Evolutionary conservation across 106 monocot genomes (phyloP), one percentile per base, ranked within the genome.

Genomic region (Cymbidium sinense): DNA sequence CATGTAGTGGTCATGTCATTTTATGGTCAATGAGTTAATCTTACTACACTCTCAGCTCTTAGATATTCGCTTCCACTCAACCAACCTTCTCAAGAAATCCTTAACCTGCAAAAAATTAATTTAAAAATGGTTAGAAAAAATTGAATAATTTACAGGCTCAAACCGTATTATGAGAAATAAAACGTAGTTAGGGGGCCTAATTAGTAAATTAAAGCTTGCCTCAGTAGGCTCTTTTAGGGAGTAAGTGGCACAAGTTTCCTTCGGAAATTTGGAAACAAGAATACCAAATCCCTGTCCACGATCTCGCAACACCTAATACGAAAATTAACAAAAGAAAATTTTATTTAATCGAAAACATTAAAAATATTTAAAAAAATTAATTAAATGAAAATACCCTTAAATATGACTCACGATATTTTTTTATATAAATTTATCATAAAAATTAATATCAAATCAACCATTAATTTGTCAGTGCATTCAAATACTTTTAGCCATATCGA

Each of bases 221-320:
- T 92, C 91, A 4, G 86, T 71, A 19, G 91, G 91, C 27, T 92
- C 91, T 33, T 82, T 85, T 9, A 92, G 89, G 21, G 91, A 89
- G 51, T 85, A 92, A 6, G 83, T 81, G 10, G 91, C 91, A 34
- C 78, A 82, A 33, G 91, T 92, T 31, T 92, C 91, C 77, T 87
- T 92, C 7, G 91, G 89, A 44, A 75, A 75, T 65, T 85, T 89
- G 31, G 91, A 87, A 23, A 92, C 91, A 20, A 92, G 83, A 31
- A 92, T 87, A 0, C 88, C 91, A 13, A 89, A 55, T 2, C 91
- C 91, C 36, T 92, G 88, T 44, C 87, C 89, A 74, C 91, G 84
- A 33, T 88, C 84, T 1, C 80, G 36, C 86, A 91, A 70, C 15
- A 91, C 88, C 90, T 90, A 36, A 50, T n/a, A 34, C 61, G 5